Evolutionary conservation across 1,284 basidiomycete species (phyloP).

Genomic region (Meira nashicola): DNA sequence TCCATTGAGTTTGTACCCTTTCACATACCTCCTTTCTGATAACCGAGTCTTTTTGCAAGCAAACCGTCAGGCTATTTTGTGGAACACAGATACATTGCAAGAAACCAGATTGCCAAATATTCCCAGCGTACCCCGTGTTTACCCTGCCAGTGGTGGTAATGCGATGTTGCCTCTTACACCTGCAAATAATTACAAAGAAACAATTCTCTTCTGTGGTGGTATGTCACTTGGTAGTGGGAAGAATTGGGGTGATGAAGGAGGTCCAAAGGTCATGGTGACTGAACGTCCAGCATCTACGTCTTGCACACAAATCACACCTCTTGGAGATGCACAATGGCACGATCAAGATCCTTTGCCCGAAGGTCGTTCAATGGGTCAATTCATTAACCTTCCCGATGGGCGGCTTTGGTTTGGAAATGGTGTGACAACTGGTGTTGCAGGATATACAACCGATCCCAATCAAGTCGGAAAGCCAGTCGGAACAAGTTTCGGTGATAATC

Average conservation of each 20-base stretch:
- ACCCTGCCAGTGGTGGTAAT: slow-evolving; percentile 41
- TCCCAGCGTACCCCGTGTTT: slow-evolving; percentile 29
- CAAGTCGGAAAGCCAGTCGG: slow-evolving; percentile 38
- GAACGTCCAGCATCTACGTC: slow-evolving; percentile 28
- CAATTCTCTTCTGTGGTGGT: slow-evolving; percentile 45
- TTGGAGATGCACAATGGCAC: slow-evolving; percentile 25
- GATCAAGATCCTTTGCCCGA: slow-evolving; percentile 28
- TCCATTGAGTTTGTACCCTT: slow-evolving; percentile 41
- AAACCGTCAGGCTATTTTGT: slow-evolving; percentile 28
- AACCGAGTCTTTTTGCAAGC: slow-evolving; percentile 7
- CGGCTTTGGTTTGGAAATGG: slow-evolving; percentile 44
- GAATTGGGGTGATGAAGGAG: slow-evolving; percentile 42
- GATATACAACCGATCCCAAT: slow-evolving; percentile 34
- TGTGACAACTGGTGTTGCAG: slow-evolving; percentile 41
- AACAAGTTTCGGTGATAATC: slow-evolving; percentile 47
- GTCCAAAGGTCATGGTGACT: slow-evolving; percentile 27
- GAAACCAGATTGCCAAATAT: slow-evolving; percentile 33
- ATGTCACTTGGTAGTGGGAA: slow-evolving; percentile 22
- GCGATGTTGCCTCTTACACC: slow-evolving; percentile 38
- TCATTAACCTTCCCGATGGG: slow-evolving; percentile 43
- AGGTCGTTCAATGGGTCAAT: slow-evolving; percentile 39
- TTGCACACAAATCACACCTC: slow-evolving; percentile 43
- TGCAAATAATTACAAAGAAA: slow-evolving; percentile 35
- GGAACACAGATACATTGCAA: slow-evolving; percentile 25
- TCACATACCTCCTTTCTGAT: slow-evolving; percentile 38